Percentiles rank a stretch among this genome's conserved stretches.
These are phyloP conservation scores for Fusarium musae DNA, from an alignment of 2,329 filamentous ascomycete species.

Conservation along the genomic window DNA sequence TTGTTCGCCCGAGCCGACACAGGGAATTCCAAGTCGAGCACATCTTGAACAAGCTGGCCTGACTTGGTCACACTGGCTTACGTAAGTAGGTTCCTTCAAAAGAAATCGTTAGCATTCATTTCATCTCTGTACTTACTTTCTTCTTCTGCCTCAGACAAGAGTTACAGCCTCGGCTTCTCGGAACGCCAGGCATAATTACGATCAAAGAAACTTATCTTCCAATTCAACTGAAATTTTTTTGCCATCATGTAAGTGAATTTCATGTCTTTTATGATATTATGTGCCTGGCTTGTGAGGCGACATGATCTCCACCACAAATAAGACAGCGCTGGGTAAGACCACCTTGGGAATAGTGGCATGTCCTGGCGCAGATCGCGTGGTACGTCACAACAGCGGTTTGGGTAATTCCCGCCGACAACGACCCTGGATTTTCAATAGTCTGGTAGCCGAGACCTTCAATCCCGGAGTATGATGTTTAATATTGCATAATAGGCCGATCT, in stretches of 20 bases:
- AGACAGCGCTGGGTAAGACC: conserved; percentile 14
- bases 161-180: conserved; percentile 60
- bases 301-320: neutral
- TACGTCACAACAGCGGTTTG: neutral
- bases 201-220: neutral
- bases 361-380: conserved; percentile 1
- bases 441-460: neutral
- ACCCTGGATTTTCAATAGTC: neutral
- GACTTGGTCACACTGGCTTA: conserved; percentile 56
- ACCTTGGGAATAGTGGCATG: conserved; percentile 17
- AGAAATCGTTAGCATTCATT: no score
- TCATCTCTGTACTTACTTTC: conserved; percentile 52
- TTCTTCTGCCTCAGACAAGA: conserved; percentile 63
- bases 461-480: accelerated
- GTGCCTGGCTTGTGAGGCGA: neutral
- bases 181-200: conserved; percentile 60
- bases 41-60: conserved; percentile 59
- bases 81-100: neutral
- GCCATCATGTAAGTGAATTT: accelerated
- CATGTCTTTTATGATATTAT: neutral
- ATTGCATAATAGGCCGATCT: neutral
- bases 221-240: accelerated
- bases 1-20: conserved; percentile 58
- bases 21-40: conserved; percentile 54
- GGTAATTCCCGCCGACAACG: neutral